Base-by-base conservation (phyloP, 805 yeast species). In the Candida piceae region DNA sequence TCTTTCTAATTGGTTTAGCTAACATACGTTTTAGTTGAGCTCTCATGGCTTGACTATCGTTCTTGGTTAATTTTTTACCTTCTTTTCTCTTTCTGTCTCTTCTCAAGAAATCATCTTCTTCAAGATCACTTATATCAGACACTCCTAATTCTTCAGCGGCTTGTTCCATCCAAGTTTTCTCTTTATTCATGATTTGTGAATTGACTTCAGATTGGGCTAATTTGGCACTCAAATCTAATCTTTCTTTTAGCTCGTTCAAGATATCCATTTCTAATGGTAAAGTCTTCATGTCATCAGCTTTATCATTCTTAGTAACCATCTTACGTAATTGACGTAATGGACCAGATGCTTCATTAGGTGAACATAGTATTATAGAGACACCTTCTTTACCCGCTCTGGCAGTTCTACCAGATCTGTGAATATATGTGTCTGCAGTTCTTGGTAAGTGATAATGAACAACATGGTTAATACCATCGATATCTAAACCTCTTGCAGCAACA, bases 381-480 rank as follows among this genome's bases (percentile, higher is more conserved):
- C 98, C 98, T 56, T 85, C 90, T 32, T 66, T 70, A 1, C 90
- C 93, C 2, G 95, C 97, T 69, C 98, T 82, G 0, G 95, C 97
- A n/a, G 98, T 93, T 73, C 98, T 80, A 43, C 98, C 98, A 1
- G 96, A 85, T 59, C 98, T 74, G 62, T 93, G 98, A 49, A 93
- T 80, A 55, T 93, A 93, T 34, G 87, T 79, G 55, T 93, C 98
- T 0, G 97, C 97, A 12, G 94, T 72, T 44, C 97, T 72, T 9
- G 98, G 97, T 44, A 93, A 70, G 62, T 93, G 97, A 55, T 90
- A 93, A 60, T 93, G 98, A 16, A 90, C 84, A 33, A 93, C 97
- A 60, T 93, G 97, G 50, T 88, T 81, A 35, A 93, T 89, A 32
- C 74, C 75, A 3, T 95, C 83, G 37, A 93, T 87, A 69, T 93